These are phyloP conservation scores for Gynostemma pentaphyllum DNA, from an alignment of 306 rosid genomes.

Conservation along the genomic window DNA sequence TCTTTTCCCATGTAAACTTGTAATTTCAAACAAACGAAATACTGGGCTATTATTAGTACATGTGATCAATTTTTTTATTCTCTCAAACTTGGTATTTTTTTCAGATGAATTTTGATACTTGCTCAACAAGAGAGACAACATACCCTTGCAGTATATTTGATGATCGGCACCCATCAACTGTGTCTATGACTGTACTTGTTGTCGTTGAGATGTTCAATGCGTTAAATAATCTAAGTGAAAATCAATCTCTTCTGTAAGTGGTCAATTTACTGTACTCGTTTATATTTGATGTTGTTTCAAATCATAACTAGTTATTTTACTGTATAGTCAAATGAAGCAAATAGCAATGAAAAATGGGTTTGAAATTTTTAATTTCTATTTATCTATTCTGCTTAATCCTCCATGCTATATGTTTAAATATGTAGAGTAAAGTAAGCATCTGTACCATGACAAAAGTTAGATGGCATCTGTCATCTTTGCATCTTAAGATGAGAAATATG, in stretches of 20 bases:
- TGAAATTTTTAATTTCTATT: too few species aligned
- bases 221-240: slow-evolving; percentile 95
- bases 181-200: slow-evolving; percentile 96
- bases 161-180: slow-evolving; percentile 93
- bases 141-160: slow-evolving; percentile 91
- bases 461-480: too few species aligned
- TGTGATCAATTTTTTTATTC: neutral
- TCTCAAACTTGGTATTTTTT: neutral
- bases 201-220: slow-evolving; percentile 99
- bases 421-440: too few species aligned
- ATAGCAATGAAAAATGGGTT: neutral
- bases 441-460: too few species aligned
- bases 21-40: neutral
- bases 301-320: neutral
- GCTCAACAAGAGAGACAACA: slow-evolving; percentile 73
- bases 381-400: too few species aligned
- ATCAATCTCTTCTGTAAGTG: slow-evolving; percentile 94
- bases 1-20: neutral
- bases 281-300: slow-evolving; percentile 1
- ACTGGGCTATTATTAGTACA: neutral
- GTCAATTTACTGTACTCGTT: slow-evolving; percentile 10
- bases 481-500: too few species aligned
- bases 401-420: too few species aligned
- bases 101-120: slow-evolving; percentile 87
- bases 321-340: neutral